Conservation (phyloP, 2,329 filamentous ascomycete genomes). For the Calonectria pteridis region DNA sequence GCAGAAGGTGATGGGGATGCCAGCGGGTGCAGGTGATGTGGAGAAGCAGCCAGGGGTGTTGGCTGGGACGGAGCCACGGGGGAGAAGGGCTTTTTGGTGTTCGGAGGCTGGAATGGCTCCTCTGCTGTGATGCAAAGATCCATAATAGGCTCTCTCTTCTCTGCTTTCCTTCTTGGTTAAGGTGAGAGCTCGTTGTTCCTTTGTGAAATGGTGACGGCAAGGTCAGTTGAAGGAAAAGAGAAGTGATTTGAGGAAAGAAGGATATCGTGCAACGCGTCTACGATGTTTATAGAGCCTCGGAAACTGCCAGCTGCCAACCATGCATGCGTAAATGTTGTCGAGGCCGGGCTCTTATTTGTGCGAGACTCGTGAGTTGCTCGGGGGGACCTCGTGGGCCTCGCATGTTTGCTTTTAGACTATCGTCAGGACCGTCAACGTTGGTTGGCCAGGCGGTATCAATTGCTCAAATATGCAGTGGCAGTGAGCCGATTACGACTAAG, state of each 20-base stretch:
- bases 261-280: neutral
- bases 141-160: constrained; percentile 22
- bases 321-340: neutral
- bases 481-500: too few species aligned
- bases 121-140: constrained; percentile 45
- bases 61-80: constrained; percentile 25
- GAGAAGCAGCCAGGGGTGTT: constrained; percentile 8
- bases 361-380: neutral
- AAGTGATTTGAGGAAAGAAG: neutral
- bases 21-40: constrained; percentile 24
- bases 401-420: neutral
- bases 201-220: neutral
- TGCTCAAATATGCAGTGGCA: neutral
- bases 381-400: neutral
- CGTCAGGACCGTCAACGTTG: too few species aligned
- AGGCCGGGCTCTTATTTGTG: too few species aligned
- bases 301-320: neutral
- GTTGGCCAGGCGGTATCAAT: neutral
- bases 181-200: neutral
- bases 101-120: constrained; percentile 40
- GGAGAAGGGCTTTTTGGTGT: constrained; percentile 24
- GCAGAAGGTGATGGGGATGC: constrained; percentile 1
- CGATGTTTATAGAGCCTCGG: neutral
- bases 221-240: neutral
- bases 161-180: neutral